Evolutionary conservation across 352 stramenopile species (phyloP), one percentile per base, ranked within the genome.

Genomic region (Phytophthora kernoviae): DNA sequence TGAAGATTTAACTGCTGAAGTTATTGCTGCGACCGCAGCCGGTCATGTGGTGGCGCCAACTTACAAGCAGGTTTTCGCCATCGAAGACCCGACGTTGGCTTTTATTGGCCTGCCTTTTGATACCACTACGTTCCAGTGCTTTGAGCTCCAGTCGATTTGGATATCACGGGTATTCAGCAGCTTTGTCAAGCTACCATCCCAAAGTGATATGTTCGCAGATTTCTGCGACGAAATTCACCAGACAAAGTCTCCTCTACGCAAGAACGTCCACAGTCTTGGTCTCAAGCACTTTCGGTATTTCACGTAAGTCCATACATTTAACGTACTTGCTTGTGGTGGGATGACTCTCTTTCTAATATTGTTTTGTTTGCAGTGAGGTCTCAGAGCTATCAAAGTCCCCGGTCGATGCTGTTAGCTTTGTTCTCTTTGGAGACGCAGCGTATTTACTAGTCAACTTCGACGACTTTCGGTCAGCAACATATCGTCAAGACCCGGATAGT

Each of bases 81-180:
- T 86, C 39, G 73, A 81, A 60, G 75, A 86, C 21, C 65, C 78
- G 11, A 71, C 81, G 47, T 17, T 88, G 11, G 78, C 65, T 32
- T 86, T 88, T 37, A 58, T 88, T 36, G 78, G 75, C 1, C 42
- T 88, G 9, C 67, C 68, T 2, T 82, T 79, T 44, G 75, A 70
- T 50, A 84, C 79, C 11, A 50, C 84, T 20, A 75, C 75, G 21
- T 88, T 88, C 42, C 56, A 73, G 7, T 84, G 62, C 43, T 88
- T 86, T 54, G 78, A 88, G 56, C 41, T 86, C 10, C 78, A 88
- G 45, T 62, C 70, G 17, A 73, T 76, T 52, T 88, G 75, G 78
- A 43, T 72, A 5, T 62, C 71, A 2, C 49, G 44, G 1, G 70
- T 88, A 11, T 88, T 83, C 49, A 45, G 43, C 17, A 68, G 64